A percentile compares a stretch with the other conserved stretches of the same genome.
phyloP scores from a whole-genome alignment of 1,139 yeast species.

The Magnusiomyces suaveolens region DNA sequence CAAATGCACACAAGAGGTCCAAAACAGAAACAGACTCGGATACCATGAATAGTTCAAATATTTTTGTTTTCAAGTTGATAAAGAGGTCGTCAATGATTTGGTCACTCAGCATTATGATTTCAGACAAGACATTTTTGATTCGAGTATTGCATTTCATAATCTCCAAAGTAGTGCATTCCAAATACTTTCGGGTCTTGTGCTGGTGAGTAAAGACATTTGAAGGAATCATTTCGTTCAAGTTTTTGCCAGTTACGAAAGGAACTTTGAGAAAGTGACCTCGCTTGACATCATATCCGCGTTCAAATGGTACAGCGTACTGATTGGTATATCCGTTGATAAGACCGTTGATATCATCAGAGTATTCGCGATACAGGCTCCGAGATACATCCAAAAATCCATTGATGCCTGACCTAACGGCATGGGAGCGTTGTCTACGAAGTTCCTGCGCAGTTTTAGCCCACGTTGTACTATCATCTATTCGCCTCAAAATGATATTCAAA shows the following conservation, averaged over 20 bases:
- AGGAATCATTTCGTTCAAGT: slow-evolving; percentile 24
- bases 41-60: slow-evolving; percentile 36
- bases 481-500: slow-evolving; percentile 26
- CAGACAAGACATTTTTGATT: slow-evolving; percentile 34
- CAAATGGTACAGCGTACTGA: slow-evolving; percentile 22
- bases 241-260: slow-evolving; percentile 11
- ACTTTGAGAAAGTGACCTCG: slow-evolving; percentile 37
- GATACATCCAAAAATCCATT: slow-evolving; percentile 42
- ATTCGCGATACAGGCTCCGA: slow-evolving; percentile 35
- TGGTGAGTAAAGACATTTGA: slow-evolving; percentile 31
- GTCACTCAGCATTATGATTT: slow-evolving; percentile 37
- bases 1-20: slow-evolving; percentile 37
- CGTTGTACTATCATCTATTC: slow-evolving; percentile 35
- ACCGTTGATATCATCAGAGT: slow-evolving; percentile 33
- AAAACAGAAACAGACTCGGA: slow-evolving; percentile 39
- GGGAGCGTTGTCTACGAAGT: slow-evolving; percentile 37
- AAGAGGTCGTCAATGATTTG: slow-evolving; percentile 32
- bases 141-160: slow-evolving; percentile 37
- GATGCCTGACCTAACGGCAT: slow-evolving; percentile 38
- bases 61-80: slow-evolving; percentile 22
- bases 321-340: slow-evolving; percentile 14
- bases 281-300: slow-evolving; percentile 31
- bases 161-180: slow-evolving; percentile 38
- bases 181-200: slow-evolving; percentile 24
- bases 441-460: slow-evolving; percentile 38